Conservation (phyloP, 208 protist genomes). For the Blastocrithidia nonstop region DNA sequence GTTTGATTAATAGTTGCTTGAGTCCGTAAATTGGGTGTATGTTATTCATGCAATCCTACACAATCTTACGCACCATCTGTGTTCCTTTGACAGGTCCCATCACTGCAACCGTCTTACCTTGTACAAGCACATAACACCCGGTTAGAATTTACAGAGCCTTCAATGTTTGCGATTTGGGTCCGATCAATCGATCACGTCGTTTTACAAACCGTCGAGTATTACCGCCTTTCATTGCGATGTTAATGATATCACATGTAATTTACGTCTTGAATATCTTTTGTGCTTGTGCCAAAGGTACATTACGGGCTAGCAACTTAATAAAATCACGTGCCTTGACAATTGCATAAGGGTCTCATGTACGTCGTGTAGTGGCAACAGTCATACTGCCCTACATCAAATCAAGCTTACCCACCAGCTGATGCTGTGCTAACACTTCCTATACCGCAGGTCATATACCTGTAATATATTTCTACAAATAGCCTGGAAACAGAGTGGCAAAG, state of each 20-base stretch:
- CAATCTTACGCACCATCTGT: slow-evolving; percentile 93
- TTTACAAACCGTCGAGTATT: slow-evolving; percentile 98
- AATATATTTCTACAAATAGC: slow-evolving; percentile 97
- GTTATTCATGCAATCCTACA: slow-evolving; percentile 99
- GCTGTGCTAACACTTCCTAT: slow-evolving; percentile 80
- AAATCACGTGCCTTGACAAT: slow-evolving; percentile 98
- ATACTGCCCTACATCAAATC: slow-evolving; percentile 95
- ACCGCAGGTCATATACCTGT: slow-evolving; percentile 90
- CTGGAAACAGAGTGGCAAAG: slow-evolving; percentile 96
- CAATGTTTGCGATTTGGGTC: slow-evolving; percentile 95
- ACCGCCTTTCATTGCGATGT: slow-evolving; percentile 91
- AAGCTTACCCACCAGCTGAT: slow-evolving; percentile 90
- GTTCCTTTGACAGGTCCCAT: slow-evolving; percentile 95
- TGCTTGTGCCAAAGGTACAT: slow-evolving; percentile 93
- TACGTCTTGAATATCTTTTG: slow-evolving; percentile 95
- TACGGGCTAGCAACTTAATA: slow-evolving; percentile 94
- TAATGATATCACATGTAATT: slow-evolving; percentile 97
- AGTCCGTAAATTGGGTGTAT: slow-evolving; percentile 99
- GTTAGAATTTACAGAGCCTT: slow-evolving; percentile 98
- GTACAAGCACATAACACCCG: slow-evolving; percentile 98
- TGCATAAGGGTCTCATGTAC: slow-evolving; percentile 97
- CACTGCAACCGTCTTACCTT: slow-evolving; percentile 94
- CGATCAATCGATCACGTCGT: slow-evolving; percentile 97
- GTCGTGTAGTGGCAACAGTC: slow-evolving; percentile 95
- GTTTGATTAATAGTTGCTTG: slow-evolving; percentile 99